Evolutionary conservation across 164 flowering plant genomes (phyloP), one percentile per base, ranked within the genome.

Genomic region (Platanus orientalis): DNA sequence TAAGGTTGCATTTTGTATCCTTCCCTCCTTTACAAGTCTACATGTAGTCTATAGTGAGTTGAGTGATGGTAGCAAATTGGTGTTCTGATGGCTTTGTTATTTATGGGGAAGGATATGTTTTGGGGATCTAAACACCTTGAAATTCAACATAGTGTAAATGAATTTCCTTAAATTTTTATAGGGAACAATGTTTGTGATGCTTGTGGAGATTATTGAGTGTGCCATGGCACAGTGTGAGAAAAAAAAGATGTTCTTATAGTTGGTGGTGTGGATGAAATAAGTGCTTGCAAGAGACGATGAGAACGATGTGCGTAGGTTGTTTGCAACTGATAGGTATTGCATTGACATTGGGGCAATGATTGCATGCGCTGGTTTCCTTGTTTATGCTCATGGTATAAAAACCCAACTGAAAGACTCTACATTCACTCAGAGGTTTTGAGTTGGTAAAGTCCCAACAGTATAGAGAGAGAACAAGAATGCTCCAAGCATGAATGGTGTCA

Each of bases 191-290:
- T 94, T 84, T 76, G 98, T 97, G 0, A 91, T 94, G 98, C 92
- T 94, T 49, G 98, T 93, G 74, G 98, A 93, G 82, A 93, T 93
- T 7, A 93, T 96, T 4, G 98, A 93, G 65, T 79, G 98, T 34
- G 98, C 98, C 48, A 93, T 93, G 97, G 98, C 98, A 28, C 98
- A 93, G 42, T 90, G 97, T 66, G 98, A 93, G 78, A 80, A n/a
- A n/a, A 69, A 72, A 88, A 83, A 62, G 98, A 93, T 71, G 94
- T 90, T 60, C 84, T 93, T 16, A 93, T 94, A 68, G 98, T 91
- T 60, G 98, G 98, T 42, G 98, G 98, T 55, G 98, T 94, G 9
- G 98, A n/a, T 94, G 98, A 74, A 94, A 94, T 69, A 89, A 82
- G 72, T 82, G 97, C 14, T 74, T 91, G 76, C 98, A 94, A 68